These are phyloP conservation scores for Funneliformis mosseae DNA, from an alignment of 192 early-diverging fungal genomes.

Conservation along the genomic window DNA sequence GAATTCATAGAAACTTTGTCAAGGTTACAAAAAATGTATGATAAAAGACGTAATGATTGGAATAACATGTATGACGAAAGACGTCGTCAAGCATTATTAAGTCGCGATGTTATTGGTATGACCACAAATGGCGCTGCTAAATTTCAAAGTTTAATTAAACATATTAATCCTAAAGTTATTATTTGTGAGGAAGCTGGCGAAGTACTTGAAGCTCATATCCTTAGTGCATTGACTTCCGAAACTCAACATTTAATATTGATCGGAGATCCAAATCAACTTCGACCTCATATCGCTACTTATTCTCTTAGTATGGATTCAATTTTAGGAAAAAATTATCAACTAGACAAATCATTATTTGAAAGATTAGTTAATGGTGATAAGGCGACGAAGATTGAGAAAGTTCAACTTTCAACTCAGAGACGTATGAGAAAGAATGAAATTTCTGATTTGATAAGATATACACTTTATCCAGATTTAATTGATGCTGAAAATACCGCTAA, in stretches of 20 bases:
- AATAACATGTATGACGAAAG: slow-evolving; percentile 42
- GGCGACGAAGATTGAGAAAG: background rate
- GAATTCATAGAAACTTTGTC: slow-evolving; percentile 35
- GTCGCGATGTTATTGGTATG: slow-evolving; percentile 53
- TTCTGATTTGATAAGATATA: slow-evolving; percentile 47
- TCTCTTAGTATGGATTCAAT: slow-evolving; percentile 41
- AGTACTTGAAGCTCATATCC: slow-evolving; percentile 59
- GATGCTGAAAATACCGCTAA: slow-evolving; percentile 40
- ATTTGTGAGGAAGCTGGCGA: slow-evolving; percentile 65
- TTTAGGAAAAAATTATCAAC: slow-evolving; percentile 40
- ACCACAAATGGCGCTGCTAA: slow-evolving; percentile 68
- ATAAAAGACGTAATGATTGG: slow-evolving; percentile 6
- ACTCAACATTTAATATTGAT: slow-evolving; percentile 61
- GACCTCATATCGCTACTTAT: background rate
- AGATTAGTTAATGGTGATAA: slow-evolving; percentile 34
- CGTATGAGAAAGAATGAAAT: slow-evolving; percentile 59
- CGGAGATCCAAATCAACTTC: slow-evolving; percentile 47
- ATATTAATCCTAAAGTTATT: slow-evolving; percentile 51
- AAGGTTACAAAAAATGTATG: slow-evolving; percentile 1
- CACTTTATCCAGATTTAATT: slow-evolving; percentile 50
- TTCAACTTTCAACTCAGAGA: slow-evolving; percentile 37
- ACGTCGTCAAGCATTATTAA: slow-evolving; percentile 35
- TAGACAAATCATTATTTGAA: slow-evolving; percentile 57
- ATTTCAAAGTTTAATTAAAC: slow-evolving; percentile 28
- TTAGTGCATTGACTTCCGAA: slow-evolving; percentile 45